These are phyloP conservation scores for Trichoderma polysporum DNA, from an alignment of 2,329 filamentous ascomycete genomes.

Conservation along the genomic window DNA sequence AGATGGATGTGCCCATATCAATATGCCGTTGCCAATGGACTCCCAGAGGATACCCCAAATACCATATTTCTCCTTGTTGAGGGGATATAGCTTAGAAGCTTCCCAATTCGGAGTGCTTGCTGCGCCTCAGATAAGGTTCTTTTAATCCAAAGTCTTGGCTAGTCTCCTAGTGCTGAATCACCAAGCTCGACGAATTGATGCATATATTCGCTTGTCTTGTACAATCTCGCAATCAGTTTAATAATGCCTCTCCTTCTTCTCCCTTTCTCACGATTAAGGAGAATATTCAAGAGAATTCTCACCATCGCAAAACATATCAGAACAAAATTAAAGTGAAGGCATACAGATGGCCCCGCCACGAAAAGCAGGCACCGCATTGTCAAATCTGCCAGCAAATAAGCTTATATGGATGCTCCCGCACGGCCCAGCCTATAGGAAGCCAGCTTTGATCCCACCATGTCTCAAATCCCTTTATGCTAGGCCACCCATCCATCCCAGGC, in stretches of 20 bases:
- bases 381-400: background rate
- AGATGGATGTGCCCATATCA: background rate
- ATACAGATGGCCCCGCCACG: background rate
- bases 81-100: background rate
- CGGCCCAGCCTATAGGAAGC: background rate
- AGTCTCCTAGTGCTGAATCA: too few relatives aligned
- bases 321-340: background rate
- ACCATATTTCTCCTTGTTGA: background rate
- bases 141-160: too few relatives aligned
- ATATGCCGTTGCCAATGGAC: background rate
- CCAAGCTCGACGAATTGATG: too few relatives aligned
- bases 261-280: too few relatives aligned
- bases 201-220: too few relatives aligned
- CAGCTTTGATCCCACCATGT: background rate
- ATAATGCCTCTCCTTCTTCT: too few relatives aligned
- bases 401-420: background rate
- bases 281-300: too few relatives aligned
- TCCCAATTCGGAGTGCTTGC: background rate
- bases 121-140: background rate
- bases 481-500: background rate
- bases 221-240: too few relatives aligned
- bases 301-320: background rate
- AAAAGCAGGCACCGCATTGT: background rate
- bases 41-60: background rate
- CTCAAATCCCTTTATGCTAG: background rate